Base-by-base conservation (phyloP, 2,329 filamentous ascomycete genomes). In the Orbilia oligospora region DNA sequence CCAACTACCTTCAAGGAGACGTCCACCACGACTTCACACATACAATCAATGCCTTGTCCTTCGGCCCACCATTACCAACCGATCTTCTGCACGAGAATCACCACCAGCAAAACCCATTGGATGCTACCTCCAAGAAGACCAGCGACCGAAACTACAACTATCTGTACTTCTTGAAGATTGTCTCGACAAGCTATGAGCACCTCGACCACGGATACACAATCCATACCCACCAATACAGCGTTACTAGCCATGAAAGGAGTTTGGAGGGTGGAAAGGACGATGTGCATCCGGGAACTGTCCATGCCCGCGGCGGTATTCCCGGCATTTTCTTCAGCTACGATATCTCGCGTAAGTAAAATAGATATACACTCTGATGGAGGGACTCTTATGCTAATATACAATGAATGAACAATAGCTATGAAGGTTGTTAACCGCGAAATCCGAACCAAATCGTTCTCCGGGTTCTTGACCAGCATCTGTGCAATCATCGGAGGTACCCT, bases 91-190 rank as follows among this genome's bases (percentile, higher is more conserved):
- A 76, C 64, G 65, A 80, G 63, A 55, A 61, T 49, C 67, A 71
- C 48, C 64, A 58, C 93, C 94, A 98, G 85, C 85, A 93, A 81
- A 97, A 98, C 85, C 96, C 96, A 3, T 89, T 99, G 3, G 97
- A 99, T 83, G 88, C 89, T 67, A 92, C 91, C 2, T 86, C 88
- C 80, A 94, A 98, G 87, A 86, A 88, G 66, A 97, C 93, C 1
- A 87, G 89, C 41, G 94, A 97, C 83, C 89, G 93, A 81, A 92
- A 92, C 80, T 97, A 89, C 88, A 99, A 97, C 87, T 99, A 91
- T 85, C 97, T 98, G 93, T 99, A 99, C 87, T 99, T 99, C 85
- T 88, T 99, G 85, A 99, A 99, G 88, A 96, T 99, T 72, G 96
- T 99, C 36, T 93, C 93, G 2, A 99, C 96, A 0, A 95, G 94